Evolutionary conservation across 805 yeast genomes (phyloP), one percentile per base, ranked within the genome.

Genomic region (Saccharomycopsis sp.): DNA sequence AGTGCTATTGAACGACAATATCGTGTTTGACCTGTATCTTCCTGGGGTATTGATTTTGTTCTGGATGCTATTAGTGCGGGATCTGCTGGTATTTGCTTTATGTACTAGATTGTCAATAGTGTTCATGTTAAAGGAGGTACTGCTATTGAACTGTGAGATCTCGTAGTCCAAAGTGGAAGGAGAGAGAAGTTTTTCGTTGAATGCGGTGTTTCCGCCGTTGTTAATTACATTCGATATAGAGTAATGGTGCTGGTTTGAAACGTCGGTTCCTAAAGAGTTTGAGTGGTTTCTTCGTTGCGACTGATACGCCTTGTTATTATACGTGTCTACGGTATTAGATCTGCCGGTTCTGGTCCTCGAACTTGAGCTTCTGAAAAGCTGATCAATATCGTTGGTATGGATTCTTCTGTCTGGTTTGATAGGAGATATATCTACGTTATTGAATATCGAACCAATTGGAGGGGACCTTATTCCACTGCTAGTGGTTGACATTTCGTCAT

Each of bases 21-120:
- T 55, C 5, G 63, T 61, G 29, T 61, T 61, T 1, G 60, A 56
- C 19, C 63, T 15, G 38, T 54, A 56, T 24, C 60, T 53, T 20
- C 60, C 63, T 3, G 60, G 59, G 19, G 60, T 59, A 23, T 61
- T 61, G 24, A 61, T 61, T 59, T 56, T 61, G 20, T 58, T 56
- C 3, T 60, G 63, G 20, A 60, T 55, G 34, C 56, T 55, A 25
- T 52, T 42, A 7, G 61, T 57, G 34, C 61, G 41, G 3, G 61
- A 55, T 5, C 61, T 53, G 23, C 29, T 54, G 5, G 15, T 3
- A 24, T 50, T 50, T 3, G 9, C 24, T 22, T 50, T 50, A 7
- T n/a, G 25, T 17, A 41, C 47, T 42, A 55, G n/a, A 22, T 19
- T 22, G 25, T 47, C 47, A 12, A 12, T 23, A n/a, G 22, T 55